Evolutionary conservation across 225 moss, liverwort and hornwort genomes (phyloP), one percentile per base, ranked within the genome.

Genomic region (Takakia lepidozioides): DNA sequence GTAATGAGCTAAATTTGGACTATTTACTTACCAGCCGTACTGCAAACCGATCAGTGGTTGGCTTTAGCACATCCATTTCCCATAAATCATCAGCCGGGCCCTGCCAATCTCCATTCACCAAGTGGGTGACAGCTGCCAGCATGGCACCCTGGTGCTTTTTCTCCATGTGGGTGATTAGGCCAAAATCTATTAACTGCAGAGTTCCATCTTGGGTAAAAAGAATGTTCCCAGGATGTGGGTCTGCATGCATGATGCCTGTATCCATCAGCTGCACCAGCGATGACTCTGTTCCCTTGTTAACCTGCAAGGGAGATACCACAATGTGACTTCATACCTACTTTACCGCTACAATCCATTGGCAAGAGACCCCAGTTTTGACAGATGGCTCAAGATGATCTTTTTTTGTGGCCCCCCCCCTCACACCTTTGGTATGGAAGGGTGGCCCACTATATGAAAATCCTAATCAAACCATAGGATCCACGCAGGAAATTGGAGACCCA

Each of bases 61-160:
- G 87, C 55, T 98, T 98, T 54, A 98, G 55, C 7, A 98, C 76
- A 46, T 85, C 95, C 85, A 98, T 87, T 25, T 98, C 87, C 17
- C 64, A 82, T 48, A 98, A 74, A 75, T 98, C 95, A 40, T 87
- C 77, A 5, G 80, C 83, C 58, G 91, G 87, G 56, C 71, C 71
- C 68, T 73, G 80, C 95, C 95, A 98, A 30, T 98, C 95, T 56
- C 91, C 95, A 59, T 98, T 98, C 17, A 98, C 91, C 63, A 98
- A 71, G 65, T 98, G 95, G 46, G 91, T 91, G 43, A 98, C 79
- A 48, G 81, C 72, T 46, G 91, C 95, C 54, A 98, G 80, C 95
- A 98, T 98, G 25, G 91, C 95, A 56, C 63, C 67, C 65, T 73
- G 91, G 50, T 98, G 91, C 15, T 71, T 82, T 45, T 85, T 66